Evolutionary conservation across 148 eudicot species (phyloP).

Genomic region (Rhododendron ferrugineum): DNA sequence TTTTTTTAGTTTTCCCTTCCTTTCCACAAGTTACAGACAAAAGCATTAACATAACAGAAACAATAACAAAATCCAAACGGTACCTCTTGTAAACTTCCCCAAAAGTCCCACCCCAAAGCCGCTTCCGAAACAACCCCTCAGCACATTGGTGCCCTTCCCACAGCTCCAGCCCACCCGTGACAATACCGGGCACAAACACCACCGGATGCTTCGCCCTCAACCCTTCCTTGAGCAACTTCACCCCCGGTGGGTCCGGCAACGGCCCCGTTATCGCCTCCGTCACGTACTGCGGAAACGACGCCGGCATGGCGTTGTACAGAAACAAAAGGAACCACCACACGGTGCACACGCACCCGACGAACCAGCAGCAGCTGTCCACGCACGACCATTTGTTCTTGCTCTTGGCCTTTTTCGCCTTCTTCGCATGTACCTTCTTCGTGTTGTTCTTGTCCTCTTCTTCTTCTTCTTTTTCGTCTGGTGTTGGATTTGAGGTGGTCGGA

Average conservation of each 20-base stretch:
- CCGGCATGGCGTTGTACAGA: constrained; percentile 45
- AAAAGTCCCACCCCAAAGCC: constrained; percentile 96
- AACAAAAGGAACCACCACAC: constrained; percentile 73
- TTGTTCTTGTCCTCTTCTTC: constrained; percentile 7
- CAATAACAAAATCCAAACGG: background rate
- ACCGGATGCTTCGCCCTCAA: constrained; percentile 57
- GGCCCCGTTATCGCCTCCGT: constrained; percentile 56
- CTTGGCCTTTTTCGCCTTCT: background rate
- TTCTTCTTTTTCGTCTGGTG: constrained; percentile 10
- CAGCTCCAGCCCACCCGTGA: constrained; percentile 50
- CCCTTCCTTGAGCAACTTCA: constrained; percentile 61
- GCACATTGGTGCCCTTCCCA: constrained; percentile 65
- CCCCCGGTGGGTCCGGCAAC: constrained; percentile 55
- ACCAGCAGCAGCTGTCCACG: constrained; percentile 73
- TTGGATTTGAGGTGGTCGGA: constrained; percentile 4
- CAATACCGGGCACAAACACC: constrained; percentile 57
- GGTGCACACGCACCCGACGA: constrained; percentile 55
- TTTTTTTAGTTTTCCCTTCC: too few relatives aligned
- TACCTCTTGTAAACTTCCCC: constrained; percentile 94
- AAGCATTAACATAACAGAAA: background rate
- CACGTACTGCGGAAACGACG: constrained; percentile 56
- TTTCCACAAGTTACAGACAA: too few relatives aligned
- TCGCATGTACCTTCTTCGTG: background rate
- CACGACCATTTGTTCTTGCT: constrained; percentile 49
- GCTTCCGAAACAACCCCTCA: constrained; percentile 72